Evolutionary conservation across 2,329 filamentous ascomycete species (phyloP).

Genomic region (Plectosphaerella cucumerina): DNA sequence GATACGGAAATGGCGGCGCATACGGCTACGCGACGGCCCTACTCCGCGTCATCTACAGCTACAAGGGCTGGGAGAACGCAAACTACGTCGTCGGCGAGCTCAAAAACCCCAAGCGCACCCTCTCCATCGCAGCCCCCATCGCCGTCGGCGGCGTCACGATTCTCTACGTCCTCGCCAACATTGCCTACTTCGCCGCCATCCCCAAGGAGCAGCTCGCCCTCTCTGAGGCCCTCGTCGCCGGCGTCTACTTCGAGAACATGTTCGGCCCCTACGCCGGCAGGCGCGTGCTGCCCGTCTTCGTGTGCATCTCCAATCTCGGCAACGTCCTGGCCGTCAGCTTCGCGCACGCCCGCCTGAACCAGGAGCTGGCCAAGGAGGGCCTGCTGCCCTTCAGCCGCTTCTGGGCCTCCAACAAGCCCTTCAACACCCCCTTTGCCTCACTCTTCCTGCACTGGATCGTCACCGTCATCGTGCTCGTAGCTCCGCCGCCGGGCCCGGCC

Average conservation of each 20-base stretch:
- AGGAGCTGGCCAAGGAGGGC: conserved; percentile 67
- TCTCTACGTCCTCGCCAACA: conserved; percentile 59
- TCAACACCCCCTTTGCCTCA: conserved; percentile 58
- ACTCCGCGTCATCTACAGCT: conserved; percentile 56
- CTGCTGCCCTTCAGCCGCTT: conserved; percentile 61
- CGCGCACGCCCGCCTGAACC: conserved; percentile 53
- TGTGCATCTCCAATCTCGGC: conserved; percentile 57
- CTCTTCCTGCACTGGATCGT: conserved; percentile 64
- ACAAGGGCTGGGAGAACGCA: conserved; percentile 61
- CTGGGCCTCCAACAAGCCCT: conserved; percentile 67
- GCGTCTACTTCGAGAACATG: conserved; percentile 57
- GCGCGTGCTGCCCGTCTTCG: conserved; percentile 47
- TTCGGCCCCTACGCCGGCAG: conserved; percentile 53
- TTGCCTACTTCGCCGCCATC: conserved; percentile 62
- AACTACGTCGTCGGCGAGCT: conserved; percentile 59
- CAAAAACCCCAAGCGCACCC: conserved; percentile 48
- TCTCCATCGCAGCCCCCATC: conserved; percentile 51
- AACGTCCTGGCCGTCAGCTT: conserved; percentile 60
- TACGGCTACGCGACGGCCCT: conserved; percentile 54
- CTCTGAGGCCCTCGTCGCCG: conserved; percentile 57
- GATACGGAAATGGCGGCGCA: conserved; percentile 43
- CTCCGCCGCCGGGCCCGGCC: conserved; percentile 62
- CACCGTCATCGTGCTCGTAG: conserved; percentile 60
- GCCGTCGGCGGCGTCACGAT: conserved; percentile 55
- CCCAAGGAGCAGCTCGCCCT: conserved; percentile 52